These are phyloP conservation scores for Phytophthora fragariaefolia DNA, from an alignment of 352 stramenopile genomes.

Conservation along the genomic window DNA sequence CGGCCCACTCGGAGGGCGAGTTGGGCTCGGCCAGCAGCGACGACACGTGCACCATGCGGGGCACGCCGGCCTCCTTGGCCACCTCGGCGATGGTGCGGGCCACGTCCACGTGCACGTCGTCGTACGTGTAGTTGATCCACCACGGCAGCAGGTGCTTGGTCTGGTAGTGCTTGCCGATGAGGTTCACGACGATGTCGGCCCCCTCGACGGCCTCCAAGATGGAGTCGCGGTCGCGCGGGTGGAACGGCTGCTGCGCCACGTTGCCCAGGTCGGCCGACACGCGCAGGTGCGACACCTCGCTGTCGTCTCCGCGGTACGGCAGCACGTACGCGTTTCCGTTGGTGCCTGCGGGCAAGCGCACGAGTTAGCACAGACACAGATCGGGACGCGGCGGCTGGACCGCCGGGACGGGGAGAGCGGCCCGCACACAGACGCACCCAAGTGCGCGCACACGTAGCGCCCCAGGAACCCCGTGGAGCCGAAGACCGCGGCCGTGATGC, in stretches of 20 bases:
- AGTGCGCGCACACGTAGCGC: slow-evolving; percentile 94
- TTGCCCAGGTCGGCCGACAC: slow-evolving; percentile 95
- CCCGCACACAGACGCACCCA: slow-evolving; percentile 74
- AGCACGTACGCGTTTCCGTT: slow-evolving; percentile 82
- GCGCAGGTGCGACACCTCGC: slow-evolving; percentile 94
- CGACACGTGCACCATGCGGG: slow-evolving; percentile 85
- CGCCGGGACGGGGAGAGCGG: slow-evolving; percentile 9
- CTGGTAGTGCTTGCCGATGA: slow-evolving; percentile 98
- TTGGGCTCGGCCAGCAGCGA: slow-evolving; percentile 83
- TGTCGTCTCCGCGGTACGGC: slow-evolving; percentile 95
- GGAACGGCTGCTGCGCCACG: slow-evolving; percentile 79
- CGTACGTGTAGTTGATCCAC: slow-evolving; percentile 96
- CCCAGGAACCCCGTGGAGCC: slow-evolving; percentile 95
- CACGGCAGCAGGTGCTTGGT: slow-evolving; percentile 94
- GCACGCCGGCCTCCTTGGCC: slow-evolving; percentile 77
- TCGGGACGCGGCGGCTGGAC: slow-evolving; percentile 12
- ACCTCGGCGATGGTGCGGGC: slow-evolving; percentile 85
- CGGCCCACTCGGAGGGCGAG: slow-evolving; percentile 82
- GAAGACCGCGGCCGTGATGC: slow-evolving; percentile 95
- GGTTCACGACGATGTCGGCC: slow-evolving; percentile 97
- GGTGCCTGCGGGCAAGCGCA: slow-evolving; percentile 52
- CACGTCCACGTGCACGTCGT: slow-evolving; percentile 96
- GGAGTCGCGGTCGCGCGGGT: slow-evolving; percentile 92
- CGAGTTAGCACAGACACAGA: background rate
- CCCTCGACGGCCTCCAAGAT: slow-evolving; percentile 92